These are phyloP conservation scores for Auriscalpium vulgare DNA, from an alignment of 768 basidiomycete genomes.

Conservation along the genomic window DNA sequence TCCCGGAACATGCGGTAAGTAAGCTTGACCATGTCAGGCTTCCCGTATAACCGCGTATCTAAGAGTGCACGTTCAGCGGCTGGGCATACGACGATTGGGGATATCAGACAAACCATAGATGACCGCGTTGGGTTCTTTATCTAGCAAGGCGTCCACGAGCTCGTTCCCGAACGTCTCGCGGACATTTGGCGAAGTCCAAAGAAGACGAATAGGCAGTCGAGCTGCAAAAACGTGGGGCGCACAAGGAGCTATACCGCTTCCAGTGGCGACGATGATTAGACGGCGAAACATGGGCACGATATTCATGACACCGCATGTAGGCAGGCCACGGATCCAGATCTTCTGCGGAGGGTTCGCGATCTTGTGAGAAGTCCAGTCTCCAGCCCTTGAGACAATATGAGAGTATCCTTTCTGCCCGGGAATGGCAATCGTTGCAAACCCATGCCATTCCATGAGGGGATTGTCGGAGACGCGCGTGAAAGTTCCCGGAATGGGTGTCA, in stretches of 20 bases:
- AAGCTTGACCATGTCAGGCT: constrained; percentile 31
- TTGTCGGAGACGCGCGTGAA: constrained; percentile 31
- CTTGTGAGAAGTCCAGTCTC: constrained; percentile 50
- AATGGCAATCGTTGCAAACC: constrained; percentile 46
- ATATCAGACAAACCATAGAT: constrained; percentile 37
- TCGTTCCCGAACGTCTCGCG: constrained; percentile 55
- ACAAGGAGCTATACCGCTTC: constrained; percentile 53
- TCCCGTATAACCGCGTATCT: constrained; percentile 29
- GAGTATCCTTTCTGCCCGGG: constrained; percentile 35
- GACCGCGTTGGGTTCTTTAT: constrained; percentile 46
- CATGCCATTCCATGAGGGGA: constrained; percentile 52
- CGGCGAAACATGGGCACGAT: constrained; percentile 49
- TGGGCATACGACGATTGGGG: too few relatives aligned
- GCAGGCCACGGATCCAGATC: constrained; percentile 52
- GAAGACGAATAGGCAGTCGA: constrained; percentile 42
- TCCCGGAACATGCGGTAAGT: constrained; percentile 28
- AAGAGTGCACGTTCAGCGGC: background rate
- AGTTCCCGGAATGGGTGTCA: constrained; percentile 26
- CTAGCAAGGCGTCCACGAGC: constrained; percentile 47
- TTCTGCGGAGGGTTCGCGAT: constrained; percentile 45
- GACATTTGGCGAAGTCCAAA: constrained; percentile 59
- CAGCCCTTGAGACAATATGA: constrained; percentile 47
- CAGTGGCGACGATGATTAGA: constrained; percentile 51
- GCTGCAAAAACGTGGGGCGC: constrained; percentile 45
- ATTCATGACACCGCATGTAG: constrained; percentile 46